phyloP scores from a whole-genome alignment of 306 rosid genomes.

The Vicia faba region DNA sequence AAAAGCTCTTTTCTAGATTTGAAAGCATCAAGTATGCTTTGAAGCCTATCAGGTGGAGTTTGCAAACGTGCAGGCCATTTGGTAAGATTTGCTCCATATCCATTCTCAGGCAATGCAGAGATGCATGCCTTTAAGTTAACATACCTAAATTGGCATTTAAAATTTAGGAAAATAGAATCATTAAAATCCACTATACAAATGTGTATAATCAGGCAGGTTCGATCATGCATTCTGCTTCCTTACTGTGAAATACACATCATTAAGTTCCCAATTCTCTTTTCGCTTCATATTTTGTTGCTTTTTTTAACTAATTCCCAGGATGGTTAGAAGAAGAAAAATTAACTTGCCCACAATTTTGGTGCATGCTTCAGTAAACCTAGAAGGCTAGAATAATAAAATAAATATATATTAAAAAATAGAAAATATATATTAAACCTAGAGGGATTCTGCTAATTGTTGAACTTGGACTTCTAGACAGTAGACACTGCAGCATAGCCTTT shows the following conservation, averaged over 20 bases:
- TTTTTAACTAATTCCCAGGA: background rate
- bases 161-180: constrained; percentile 1
- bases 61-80: constrained; percentile 86
- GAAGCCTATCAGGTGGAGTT: constrained; percentile 84
- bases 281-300: background rate
- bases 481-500: no score
- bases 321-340: background rate
- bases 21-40: constrained; percentile 75
- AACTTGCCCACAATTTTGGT: background rate
- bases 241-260: background rate
- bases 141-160: constrained; percentile 58
- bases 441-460: no score
- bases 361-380: background rate
- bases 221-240: background rate
- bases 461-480: no score
- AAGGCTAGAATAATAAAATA: background rate
- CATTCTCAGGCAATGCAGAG: constrained; percentile 75
- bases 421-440: no score
- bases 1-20: constrained; percentile 90
- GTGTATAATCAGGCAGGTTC: background rate
- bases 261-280: constrained; percentile 1
- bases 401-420: no score
- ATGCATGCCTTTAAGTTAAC: constrained; percentile 78
- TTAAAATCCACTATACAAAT: constrained; percentile 20
- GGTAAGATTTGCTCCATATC: constrained; percentile 66